Evolutionary conservation across 2,329 filamentous ascomycete species (phyloP), one percentile per base, ranked within the genome.

Genomic region (Verticillium klebahnii): DNA sequence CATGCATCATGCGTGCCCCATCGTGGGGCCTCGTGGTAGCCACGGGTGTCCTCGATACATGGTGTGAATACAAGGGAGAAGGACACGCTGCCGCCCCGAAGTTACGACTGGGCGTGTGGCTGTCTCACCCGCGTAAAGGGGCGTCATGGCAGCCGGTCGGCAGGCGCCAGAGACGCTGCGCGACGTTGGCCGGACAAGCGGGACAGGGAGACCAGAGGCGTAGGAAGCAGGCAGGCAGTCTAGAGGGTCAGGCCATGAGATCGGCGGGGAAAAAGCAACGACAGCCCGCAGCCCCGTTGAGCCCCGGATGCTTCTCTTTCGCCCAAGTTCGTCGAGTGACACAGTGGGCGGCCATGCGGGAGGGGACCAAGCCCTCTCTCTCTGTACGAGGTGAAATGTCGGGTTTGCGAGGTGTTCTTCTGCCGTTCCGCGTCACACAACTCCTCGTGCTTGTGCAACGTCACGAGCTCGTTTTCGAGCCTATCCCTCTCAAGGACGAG

Each of bases 341-440:
- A 50, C 40, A 12, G 40, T 29, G 40, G 17, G 11, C 19, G 40
- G 19, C 17, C n/a, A 9, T 50, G n/a, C 40, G 40, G 40, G 40
- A 50, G 19, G 17, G 40, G 40, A n/a, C 5, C 39, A 29, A 7
- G 34, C 1, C 17, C n/a, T 12, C 11, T 23, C n/a, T 12, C 11
- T 23, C 29, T 60, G 60, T 64, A 58, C 36, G 12, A 62, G 60
- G 58, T 58, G 63, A 64, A 50, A 31, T 54, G 60, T 64, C 60
- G 57, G 59, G 59, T 60, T 40, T 52, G 12, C 50, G 57, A 57
- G 59, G 17, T 58, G 55, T 57, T 45, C 59, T 37, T 50, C 29
- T 45, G 37, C 57, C 57, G 40, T 50, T 58, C 57, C 37, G 39
- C 37, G n/a, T n/a, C 57, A 39, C 31, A 17, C 57, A 39, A 39